Evolutionary conservation across 2,329 filamentous ascomycete genomes (phyloP), one percentile per base, ranked within the genome.

Genomic region (Neodidymelliopsis sp.): DNA sequence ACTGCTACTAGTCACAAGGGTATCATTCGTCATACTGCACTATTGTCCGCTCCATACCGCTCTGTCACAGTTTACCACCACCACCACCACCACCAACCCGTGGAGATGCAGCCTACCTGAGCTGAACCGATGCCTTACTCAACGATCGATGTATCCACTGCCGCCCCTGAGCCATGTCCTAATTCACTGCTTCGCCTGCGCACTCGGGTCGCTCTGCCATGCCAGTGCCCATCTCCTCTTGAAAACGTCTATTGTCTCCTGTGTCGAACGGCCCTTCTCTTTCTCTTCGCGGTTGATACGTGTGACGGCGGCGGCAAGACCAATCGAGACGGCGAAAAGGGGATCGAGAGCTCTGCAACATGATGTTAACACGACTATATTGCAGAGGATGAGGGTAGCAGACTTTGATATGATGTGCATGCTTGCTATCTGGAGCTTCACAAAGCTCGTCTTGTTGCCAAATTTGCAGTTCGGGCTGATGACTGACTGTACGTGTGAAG

Each of bases 281-380:
- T 74, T 76, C 56, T 81, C 77, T 54, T 81, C 78, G 12, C 78
- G 72, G 35, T 74, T 64, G 33, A 74, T 73, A 18, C 71, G 66
- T 37, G 69, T 71, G 4, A 57, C 62, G 11, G 77, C 77, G 6
- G 78, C 78, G 0, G 71, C 67, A 40, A 75, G 55, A 38, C 78
- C 78, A 44, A 80, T 76, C n/a, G 70, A 70, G 40, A 79, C 58
- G 23, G 78, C 77, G 63, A 80, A 81, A 43, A 79, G 46, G 27
- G 78, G 78, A 48, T 81, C 78, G 42, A 80, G 71, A 35, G 67
- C 60, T 63, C 77, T 80, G 38, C 22, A 24, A 18, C 4, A 13
- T 6, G 8, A 16, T 23, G 19, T 43, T 35, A 39, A 53, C 37
- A 39, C 13, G 12, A 15, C n/a, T 5, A 2, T 10, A 9, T 7